These are phyloP conservation scores for Isoetes taiwanensis DNA, from an alignment of 75 land plant genomes.

Conservation along the genomic window DNA sequence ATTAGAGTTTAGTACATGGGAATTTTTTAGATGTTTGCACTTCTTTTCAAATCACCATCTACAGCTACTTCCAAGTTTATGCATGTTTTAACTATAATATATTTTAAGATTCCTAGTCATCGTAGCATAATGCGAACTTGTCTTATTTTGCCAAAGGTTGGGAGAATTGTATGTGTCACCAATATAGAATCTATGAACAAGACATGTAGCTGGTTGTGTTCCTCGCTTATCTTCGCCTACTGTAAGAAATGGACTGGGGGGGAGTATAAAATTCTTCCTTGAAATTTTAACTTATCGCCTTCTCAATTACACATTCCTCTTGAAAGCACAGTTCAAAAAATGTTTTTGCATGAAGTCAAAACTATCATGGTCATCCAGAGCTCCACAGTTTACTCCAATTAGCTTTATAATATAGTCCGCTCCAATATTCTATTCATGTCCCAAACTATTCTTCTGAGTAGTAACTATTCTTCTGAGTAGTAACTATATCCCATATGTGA, in stretches of 20 bases:
- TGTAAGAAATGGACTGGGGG: not conserved
- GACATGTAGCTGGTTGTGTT: slow-evolving; percentile 56
- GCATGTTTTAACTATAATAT: not conserved
- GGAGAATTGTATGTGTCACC: slow-evolving; percentile 78
- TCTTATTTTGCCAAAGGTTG: slow-evolving; percentile 76
- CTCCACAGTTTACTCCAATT: slow-evolving; percentile 34
- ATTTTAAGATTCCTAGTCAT: not conserved
- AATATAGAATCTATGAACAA: slow-evolving; percentile 76
- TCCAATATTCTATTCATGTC: slow-evolving; percentile 57
- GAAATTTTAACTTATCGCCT: not conserved
- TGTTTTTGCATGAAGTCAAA: slow-evolving; percentile 35
- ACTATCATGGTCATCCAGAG: slow-evolving; percentile 36
- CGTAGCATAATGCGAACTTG: not conserved
- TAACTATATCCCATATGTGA: slow-evolving; percentile 33
- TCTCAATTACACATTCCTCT: not conserved
- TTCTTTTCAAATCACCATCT: slow-evolving; percentile 50
- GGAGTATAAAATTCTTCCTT: slow-evolving; percentile 23
- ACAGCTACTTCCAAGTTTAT: slow-evolving; percentile 69
- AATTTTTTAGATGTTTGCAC: too few species aligned
- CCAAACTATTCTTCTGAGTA: slow-evolving; percentile 38
- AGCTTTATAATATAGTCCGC: too few species aligned
- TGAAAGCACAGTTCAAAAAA: slow-evolving; percentile 30
- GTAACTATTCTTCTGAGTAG: not conserved
- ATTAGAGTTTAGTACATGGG: too few species aligned
- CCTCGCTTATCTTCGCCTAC: not conserved